phyloP scores from a whole-genome alignment of 805 yeast genomes.

The Ogataea nitratoaversa region DNA sequence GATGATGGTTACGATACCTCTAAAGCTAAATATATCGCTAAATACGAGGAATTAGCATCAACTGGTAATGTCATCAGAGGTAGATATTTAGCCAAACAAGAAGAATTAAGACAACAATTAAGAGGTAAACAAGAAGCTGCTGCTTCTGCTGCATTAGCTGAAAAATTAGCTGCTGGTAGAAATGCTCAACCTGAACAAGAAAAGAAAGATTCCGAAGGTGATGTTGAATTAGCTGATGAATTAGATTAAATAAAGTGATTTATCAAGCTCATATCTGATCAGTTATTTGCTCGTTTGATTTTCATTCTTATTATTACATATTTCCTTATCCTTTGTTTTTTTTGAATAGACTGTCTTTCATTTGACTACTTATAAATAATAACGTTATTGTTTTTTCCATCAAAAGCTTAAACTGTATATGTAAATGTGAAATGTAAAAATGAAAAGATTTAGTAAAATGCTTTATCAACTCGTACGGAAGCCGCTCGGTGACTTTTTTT shows the following conservation, averaged over 20 bases:
- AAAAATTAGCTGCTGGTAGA: constrained; percentile 76
- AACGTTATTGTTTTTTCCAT: too few relatives aligned
- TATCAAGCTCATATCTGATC: too few relatives aligned
- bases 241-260: constrained; percentile 12
- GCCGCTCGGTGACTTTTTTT: too few relatives aligned
- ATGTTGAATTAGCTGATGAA: constrained; percentile 32
- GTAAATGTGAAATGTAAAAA: too few relatives aligned
- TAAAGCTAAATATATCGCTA: constrained; percentile 96
- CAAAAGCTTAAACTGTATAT: too few relatives aligned
- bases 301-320: too few relatives aligned
- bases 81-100: constrained; percentile 89
- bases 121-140: constrained; percentile 85
- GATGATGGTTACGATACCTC: constrained; percentile 95
- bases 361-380: too few relatives aligned
- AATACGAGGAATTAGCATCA: constrained; percentile 94
- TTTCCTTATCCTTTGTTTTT: too few relatives aligned
- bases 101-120: constrained; percentile 87
- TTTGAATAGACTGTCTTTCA: too few relatives aligned
- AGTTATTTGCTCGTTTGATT: neutral
- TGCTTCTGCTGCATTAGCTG: constrained; percentile 78
- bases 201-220: constrained; percentile 35
- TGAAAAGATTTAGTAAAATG: too few relatives aligned
- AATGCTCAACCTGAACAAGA: constrained; percentile 38
- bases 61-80: constrained; percentile 94
- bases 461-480: too few relatives aligned